phyloP scores from a whole-genome alignment of 371 early-diverging fungal species.

The Apophysomyces trapeziformis region DNA sequence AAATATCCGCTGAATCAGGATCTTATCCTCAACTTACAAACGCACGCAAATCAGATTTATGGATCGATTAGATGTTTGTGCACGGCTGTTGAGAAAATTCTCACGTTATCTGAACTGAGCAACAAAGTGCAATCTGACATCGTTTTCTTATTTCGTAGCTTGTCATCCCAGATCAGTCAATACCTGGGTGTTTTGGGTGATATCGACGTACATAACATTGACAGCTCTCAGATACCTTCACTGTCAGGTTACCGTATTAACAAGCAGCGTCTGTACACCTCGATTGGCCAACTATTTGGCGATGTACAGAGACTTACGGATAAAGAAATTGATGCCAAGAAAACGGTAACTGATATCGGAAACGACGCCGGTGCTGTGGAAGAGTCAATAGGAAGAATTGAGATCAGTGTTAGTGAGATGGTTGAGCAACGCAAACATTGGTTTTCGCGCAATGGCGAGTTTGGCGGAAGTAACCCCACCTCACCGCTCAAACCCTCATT shows the following conservation, averaged over 20 bases:
- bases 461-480: not conserved
- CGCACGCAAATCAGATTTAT: slow-evolving; percentile 41
- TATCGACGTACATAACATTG: slow-evolving; percentile 34
- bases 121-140: not conserved
- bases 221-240: slow-evolving; percentile 36
- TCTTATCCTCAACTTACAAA: slow-evolving; percentile 35
- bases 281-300: slow-evolving; percentile 68
- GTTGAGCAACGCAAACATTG: slow-evolving; percentile 42
- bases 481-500: not conserved
- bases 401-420: slow-evolving; percentile 41
- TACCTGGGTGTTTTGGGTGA: slow-evolving; percentile 47
- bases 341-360: slow-evolving; percentile 39
- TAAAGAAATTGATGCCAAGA: slow-evolving; percentile 33
- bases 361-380: slow-evolving; percentile 47
- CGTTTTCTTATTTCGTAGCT: slow-evolving; percentile 47
- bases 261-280: slow-evolving; percentile 71
- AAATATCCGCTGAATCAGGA: slow-evolving; percentile 39
- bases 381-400: slow-evolving; percentile 39
- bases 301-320: slow-evolving; percentile 66
- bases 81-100: slow-evolving; percentile 4
- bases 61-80: slow-evolving; percentile 32
- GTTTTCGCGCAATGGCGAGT: slow-evolving; percentile 9
- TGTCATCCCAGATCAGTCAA: slow-evolving; percentile 47
- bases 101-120: not conserved
- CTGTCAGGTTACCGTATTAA: slow-evolving; percentile 65